A percentile compares a stretch with the other conserved stretches of the same genome.
Conservation (phyloP, 2,329 filamentous ascomycete species). For the Berkeleyomyces rouxiae region DNA sequence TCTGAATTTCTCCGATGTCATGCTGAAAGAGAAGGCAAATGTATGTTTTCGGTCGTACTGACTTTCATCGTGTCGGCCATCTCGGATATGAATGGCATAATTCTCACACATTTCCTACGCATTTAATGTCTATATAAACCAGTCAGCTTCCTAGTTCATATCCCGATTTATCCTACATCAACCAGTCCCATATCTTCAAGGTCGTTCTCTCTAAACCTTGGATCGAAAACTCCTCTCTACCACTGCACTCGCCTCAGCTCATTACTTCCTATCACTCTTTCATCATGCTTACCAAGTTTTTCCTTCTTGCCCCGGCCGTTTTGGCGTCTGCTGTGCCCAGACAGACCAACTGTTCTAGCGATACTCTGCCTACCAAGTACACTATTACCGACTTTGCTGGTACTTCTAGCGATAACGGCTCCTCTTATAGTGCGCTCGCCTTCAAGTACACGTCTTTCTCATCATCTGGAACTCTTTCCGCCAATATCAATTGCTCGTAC, state of each 20-base stretch:
- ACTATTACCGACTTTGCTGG: conserved; percentile 24
- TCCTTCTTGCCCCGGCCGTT: conserved; percentile 13
- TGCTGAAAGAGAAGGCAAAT: background rate
- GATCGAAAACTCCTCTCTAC: background rate
- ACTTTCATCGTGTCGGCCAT: background rate
- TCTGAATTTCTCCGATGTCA: background rate
- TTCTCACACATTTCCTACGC: too few species aligned
- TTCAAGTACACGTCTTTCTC: conserved; percentile 22
- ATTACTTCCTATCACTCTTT: background rate
- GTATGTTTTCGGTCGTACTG: background rate
- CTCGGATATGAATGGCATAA: too few species aligned
- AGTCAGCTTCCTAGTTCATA: background rate
- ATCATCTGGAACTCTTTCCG: conserved; percentile 19
- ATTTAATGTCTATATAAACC: background rate
- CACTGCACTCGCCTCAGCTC: background rate
- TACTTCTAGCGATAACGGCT: conserved; percentile 21
- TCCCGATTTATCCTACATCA: background rate
- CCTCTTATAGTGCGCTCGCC: conserved; percentile 23
- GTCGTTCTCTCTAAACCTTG: background rate
- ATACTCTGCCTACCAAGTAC: conserved; percentile 25
- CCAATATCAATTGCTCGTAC: conserved; percentile 27
- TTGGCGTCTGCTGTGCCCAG: conserved; percentile 6
- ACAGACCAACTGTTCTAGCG: conserved; percentile 16
- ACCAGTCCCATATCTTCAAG: background rate
- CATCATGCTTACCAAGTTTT: conserved; percentile 13